Base-by-base conservation (phyloP, 306 rosid species). In the Purshia tridentata region DNA sequence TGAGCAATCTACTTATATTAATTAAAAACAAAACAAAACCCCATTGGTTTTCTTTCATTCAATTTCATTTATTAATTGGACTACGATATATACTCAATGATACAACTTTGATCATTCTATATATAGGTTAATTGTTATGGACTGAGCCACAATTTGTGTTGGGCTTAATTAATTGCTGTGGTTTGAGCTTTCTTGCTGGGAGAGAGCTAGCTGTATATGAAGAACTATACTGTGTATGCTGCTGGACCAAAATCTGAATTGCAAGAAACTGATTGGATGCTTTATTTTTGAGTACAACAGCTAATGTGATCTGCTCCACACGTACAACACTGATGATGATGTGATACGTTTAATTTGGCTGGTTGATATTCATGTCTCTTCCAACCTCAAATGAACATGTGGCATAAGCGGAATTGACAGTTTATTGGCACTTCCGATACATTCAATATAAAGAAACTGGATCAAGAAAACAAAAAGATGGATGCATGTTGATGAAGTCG, bases 1-100 rank as follows among this genome's bases (percentile, higher is more conserved):
- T 35, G 6, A 56, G 6, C 75, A 72, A 72, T 72, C 67, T 72
- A 57, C 55, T 7, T 45, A 23, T n/a, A 23, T 72, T 71, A 57
- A 45, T 72, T 23, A 45, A 9, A 16, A 45, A 45, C 55, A 45
- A 45, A 57, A 22, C 9, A 69, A 54, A 44, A 45, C 56, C 62
- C 67, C 29, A 56, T 57, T 57, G 41, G 65, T 22, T 70, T 70
- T 56, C 23, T 70, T 56, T 11, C 45, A 19, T 40, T 18, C 62
- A 53, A 40, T 55, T 56, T 22, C 65, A 20, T 44, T n/a, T 22
- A 37, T 61, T 15, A 8, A 39, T 59, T 13, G 6, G n/a, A 12
- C 44, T n/a, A 3, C 35, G 2, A 29, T 29, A 29, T 29, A 29
- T 29, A n/a, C n/a, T 29, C 35, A 29, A 29, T 29, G 35, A 29